A percentile compares a stretch with the other conserved stretches of the same genome.
Conservation (phyloP, 179 eudicot genomes). For the Beta macrorhiza region DNA sequence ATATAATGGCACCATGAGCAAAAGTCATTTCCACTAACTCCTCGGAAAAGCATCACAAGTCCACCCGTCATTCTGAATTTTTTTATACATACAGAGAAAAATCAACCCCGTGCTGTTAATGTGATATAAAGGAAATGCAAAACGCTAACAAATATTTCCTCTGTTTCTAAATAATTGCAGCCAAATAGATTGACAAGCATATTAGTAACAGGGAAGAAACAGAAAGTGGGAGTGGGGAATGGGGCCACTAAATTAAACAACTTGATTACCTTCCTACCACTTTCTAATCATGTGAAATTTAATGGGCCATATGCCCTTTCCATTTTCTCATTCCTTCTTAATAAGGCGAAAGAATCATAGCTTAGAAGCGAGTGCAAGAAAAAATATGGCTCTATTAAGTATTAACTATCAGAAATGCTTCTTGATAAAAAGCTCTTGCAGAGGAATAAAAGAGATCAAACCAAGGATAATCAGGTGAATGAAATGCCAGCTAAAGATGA, state of each 20-base stretch:
- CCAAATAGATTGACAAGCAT: too few relatives aligned
- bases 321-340: not conserved
- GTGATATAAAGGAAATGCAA: not conserved
- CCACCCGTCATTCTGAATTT: conserved; percentile 43
- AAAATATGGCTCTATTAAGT: not conserved
- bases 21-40: conserved; percentile 56
- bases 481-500: too few relatives aligned
- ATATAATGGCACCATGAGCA: conserved; percentile 95
- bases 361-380: not conserved
- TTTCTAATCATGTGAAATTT: not conserved
- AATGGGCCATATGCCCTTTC: not conserved
- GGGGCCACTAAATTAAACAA: not conserved
- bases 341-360: not conserved
- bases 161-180: too few relatives aligned
- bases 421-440: not conserved
- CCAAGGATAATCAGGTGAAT: not conserved
- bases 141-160: too few relatives aligned
- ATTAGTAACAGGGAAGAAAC: not conserved
- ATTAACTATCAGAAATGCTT: not conserved
- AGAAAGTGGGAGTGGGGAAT: not conserved
- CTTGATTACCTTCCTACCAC: not conserved
- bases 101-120: not conserved
- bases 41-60: conserved; percentile 42
- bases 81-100: too few relatives aligned
- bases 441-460: not conserved